Evolutionary conservation across 495 filamentous ascomycete genomes (phyloP), one percentile per base, ranked within the genome.

Genomic region (Tuber aestivum): DNA sequence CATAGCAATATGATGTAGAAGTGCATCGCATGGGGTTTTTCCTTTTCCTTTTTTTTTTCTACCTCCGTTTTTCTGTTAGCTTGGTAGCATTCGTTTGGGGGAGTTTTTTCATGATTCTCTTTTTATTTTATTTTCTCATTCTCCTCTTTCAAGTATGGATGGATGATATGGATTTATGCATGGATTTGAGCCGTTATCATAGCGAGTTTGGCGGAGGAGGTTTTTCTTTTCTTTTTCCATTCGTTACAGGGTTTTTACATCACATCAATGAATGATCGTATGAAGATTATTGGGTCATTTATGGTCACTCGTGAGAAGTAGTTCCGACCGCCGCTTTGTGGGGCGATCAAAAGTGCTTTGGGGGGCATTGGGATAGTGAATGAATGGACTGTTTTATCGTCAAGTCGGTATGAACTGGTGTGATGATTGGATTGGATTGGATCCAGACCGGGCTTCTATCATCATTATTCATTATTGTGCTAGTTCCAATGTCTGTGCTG

Each of bases 11-110:
- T n/a, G 56, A 65, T 65, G 56, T 32, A 65, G 56, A 65, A 27
- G 56, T 65, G 56, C 56, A 65, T 65, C 56, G 56, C 56, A 65
- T 65, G 56, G 56, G 56, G 56, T 27, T 65, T 65, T 65, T 27
- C n/a, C n/a, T n/a, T n/a, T n/a, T n/a, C n/a, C n/a, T 27, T 56
- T 56, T 56, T 27, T 27, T 27, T 27, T 56, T 48, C 6, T 21
- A n/a, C 10, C 16, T 65, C 18, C 9, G 32, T 18, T 32, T 7
- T 65, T 65, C 56, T 10, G 12, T 65, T 32, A 65, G n/a, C 23
- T 65, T 32, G 12, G 48, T 18, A 32, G 56, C 56, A 65, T 65
- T 65, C 56, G 56, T 65, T 65, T 65, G 56, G 56, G 56, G 56
- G 27, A 32, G n/a, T 65, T 65, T 65, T 65, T 32, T 65, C 12